Evolutionary conservation across 2,329 filamentous ascomycete species (phyloP).

Genomic region (Fusarium tupiense): DNA sequence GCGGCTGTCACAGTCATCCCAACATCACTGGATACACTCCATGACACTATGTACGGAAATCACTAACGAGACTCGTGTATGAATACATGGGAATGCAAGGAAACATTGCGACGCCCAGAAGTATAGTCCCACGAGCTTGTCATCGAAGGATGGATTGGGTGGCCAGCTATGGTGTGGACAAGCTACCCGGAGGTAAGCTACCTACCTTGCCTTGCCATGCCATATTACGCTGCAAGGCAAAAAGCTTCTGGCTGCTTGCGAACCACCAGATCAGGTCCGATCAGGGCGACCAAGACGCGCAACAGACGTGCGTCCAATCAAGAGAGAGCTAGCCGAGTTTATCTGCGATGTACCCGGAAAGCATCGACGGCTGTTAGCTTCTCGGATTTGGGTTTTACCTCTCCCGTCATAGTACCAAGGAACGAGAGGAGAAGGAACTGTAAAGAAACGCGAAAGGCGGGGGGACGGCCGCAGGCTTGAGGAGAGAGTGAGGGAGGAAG

Average conservation of each 20-base stretch:
- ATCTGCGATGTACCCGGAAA: slow-evolving; percentile 16
- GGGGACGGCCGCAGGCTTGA: background rate
- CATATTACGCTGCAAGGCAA: slow-evolving; percentile 8
- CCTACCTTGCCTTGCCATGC: background rate
- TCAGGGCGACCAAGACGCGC: slow-evolving; percentile 30
- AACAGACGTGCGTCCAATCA: slow-evolving; percentile 29
- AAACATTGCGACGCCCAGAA: slow-evolving; percentile 17
- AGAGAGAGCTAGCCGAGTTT: background rate
- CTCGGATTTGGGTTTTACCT: slow-evolving; percentile 21
- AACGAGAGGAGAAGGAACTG: background rate
- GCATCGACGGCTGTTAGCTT: slow-evolving; percentile 14
- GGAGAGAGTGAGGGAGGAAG: background rate
- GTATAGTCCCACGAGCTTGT: slow-evolving; percentile 35
- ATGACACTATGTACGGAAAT: slow-evolving; percentile 22
- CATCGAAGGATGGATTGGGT: slow-evolving; percentile 33
- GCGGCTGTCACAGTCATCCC: slow-evolving; percentile 23
- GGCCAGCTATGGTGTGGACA: slow-evolving; percentile 31
- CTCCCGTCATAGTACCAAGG: slow-evolving; percentile 20
- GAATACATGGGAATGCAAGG: slow-evolving; percentile 35
- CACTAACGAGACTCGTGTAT: slow-evolving; percentile 32
- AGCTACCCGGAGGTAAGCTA: slow-evolving; percentile 31
- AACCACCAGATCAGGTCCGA: slow-evolving; percentile 27
- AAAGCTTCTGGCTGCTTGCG: slow-evolving; percentile 17
- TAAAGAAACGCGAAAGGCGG: slow-evolving; percentile 1
- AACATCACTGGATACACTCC: slow-evolving; percentile 37